Percentiles rank a stretch among this genome's conserved stretches.
Conservation (phyloP, 2,329 filamentous ascomycete species). For the Aspergillus vadensis region DNA sequence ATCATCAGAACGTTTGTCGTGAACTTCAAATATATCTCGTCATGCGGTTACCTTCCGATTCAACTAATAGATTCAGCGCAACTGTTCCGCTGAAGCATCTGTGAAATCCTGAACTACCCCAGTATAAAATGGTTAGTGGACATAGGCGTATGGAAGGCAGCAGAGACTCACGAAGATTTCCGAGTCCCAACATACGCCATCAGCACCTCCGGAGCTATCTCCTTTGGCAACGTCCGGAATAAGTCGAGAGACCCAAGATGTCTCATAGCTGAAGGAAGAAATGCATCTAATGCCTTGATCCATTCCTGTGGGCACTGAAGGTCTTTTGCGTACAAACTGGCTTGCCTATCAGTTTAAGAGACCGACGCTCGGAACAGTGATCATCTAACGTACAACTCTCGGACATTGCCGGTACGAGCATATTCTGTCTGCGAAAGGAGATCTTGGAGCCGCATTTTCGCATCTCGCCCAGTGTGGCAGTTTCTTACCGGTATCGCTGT, state of each 20-base stretch:
- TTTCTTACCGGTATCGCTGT: constrained; percentile 38
- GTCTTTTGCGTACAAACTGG: constrained; percentile 39
- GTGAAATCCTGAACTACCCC: constrained; percentile 37
- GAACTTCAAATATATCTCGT: too few species aligned
- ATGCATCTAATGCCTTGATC: constrained; percentile 30
- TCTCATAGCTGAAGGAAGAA: constrained; percentile 36
- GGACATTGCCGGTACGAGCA: constrained; percentile 6
- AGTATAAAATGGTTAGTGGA: background rate
- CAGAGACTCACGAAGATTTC: constrained; percentile 30
- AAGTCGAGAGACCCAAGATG: constrained; percentile 38
- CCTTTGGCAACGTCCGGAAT: constrained; percentile 38
- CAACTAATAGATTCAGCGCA: constrained; percentile 37
- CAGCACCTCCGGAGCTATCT: constrained; percentile 39
- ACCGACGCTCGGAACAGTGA: constrained; percentile 19
- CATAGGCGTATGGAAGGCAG: background rate
- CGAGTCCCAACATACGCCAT: constrained; percentile 42
- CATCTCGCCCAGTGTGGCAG: constrained; percentile 37
- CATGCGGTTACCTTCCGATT: constrained; percentile 30
- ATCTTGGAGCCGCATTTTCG: constrained; percentile 37
- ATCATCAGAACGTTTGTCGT: constrained; percentile 6
- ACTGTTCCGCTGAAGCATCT: constrained; percentile 42
- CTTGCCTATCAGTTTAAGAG: constrained; percentile 18
- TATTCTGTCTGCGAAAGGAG: constrained; percentile 23
- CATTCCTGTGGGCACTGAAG: constrained; percentile 37
- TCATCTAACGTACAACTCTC: constrained; percentile 27